A percentile compares a stretch with the other conserved stretches of the same genome.
These are phyloP conservation scores for Mycena galericulata DNA, from an alignment of 768 basidiomycete genomes.

Conservation along the genomic window DNA sequence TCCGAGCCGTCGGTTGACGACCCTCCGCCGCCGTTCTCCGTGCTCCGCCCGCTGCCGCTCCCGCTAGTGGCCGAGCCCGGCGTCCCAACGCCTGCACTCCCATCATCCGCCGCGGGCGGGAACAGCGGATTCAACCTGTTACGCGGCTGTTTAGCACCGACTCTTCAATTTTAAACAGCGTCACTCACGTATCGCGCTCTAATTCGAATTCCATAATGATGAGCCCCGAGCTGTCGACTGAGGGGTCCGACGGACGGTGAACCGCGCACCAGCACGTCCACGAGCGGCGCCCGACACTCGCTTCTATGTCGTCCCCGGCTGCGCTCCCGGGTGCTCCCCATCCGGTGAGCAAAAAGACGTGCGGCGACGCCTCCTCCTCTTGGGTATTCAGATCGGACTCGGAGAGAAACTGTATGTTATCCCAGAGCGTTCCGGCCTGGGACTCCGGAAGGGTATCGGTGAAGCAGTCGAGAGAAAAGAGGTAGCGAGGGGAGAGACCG, in stretches of 20 bases:
- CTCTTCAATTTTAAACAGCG: too few relatives aligned
- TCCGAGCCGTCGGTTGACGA: slow-evolving; percentile 37
- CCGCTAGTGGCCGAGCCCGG: slow-evolving; percentile 17
- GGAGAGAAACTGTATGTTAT: slow-evolving; percentile 76
- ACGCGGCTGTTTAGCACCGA: too few relatives aligned
- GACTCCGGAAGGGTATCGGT: slow-evolving; percentile 74
- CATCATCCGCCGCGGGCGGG: slow-evolving; percentile 31
- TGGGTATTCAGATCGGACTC: slow-evolving; percentile 59
- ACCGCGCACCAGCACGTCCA: slow-evolving; percentile 82
- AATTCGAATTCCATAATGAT: slow-evolving; percentile 87
- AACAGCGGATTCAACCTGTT: slow-evolving; percentile 80
- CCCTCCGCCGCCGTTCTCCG: slow-evolving; percentile 17
- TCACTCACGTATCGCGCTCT: too few relatives aligned
- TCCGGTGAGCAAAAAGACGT: slow-evolving; percentile 79
- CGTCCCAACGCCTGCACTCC: neutral
- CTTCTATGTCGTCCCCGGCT: slow-evolving; percentile 35
- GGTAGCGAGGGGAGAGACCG: slow-evolving; percentile 75
- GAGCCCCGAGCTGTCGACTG: slow-evolving; percentile 43
- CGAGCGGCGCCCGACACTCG: slow-evolving; percentile 49
- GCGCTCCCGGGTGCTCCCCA: slow-evolving; percentile 75
- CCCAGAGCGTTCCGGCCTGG: slow-evolving; percentile 76
- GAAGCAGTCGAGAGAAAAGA: slow-evolving; percentile 81
- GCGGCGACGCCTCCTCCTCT: slow-evolving; percentile 59
- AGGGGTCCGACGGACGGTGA: slow-evolving; percentile 60
- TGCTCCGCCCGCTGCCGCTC: slow-evolving; percentile 11